These are phyloP conservation scores for Aspergillus ellipticus DNA, from an alignment of 495 filamentous ascomycete genomes.

Conservation along the genomic window DNA sequence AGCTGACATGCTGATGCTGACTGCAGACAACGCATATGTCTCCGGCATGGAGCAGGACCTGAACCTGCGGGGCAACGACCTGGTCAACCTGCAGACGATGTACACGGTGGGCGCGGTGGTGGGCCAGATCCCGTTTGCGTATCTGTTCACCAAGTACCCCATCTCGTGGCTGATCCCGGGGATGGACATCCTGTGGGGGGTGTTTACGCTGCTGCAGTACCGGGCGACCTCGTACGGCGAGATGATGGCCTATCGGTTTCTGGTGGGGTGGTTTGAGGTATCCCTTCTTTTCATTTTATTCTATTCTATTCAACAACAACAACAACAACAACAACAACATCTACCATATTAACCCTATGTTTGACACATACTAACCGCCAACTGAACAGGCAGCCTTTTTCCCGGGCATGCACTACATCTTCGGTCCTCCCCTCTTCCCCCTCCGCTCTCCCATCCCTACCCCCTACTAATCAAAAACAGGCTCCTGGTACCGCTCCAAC, in stretches of 20 bases:
- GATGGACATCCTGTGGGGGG: conserved; percentile 40
- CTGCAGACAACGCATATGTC: conserved; percentile 15
- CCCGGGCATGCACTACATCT: conserved; percentile 44
- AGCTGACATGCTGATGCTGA: too few relatives aligned
- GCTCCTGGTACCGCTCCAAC: conserved; percentile 34
- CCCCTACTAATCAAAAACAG: too few relatives aligned
- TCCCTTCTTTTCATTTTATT: neutral
- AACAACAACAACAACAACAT: too few relatives aligned
- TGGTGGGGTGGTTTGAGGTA: conserved; percentile 76
- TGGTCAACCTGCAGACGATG: conserved; percentile 12
- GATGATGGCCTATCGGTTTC: conserved; percentile 63
- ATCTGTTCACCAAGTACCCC: conserved; percentile 46
- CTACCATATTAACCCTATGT: too few relatives aligned
- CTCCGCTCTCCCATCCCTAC: neutral
- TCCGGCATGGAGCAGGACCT: conserved; percentile 11
- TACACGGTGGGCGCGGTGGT: conserved; percentile 46
- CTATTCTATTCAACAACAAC: too few relatives aligned
- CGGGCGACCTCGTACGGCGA: conserved; percentile 32
- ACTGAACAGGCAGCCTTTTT: conserved; percentile 41
- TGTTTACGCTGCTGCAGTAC: conserved; percentile 46
- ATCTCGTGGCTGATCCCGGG: conserved; percentile 45
- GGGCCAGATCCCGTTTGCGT: conserved; percentile 48
- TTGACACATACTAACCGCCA: neutral
- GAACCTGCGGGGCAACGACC: conserved; percentile 6
- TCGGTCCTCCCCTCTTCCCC: conserved; percentile 45